A percentile compares a stretch with the other conserved stretches of the same genome.
Conservation (phyloP, 1,139 yeast species). For the Ogataea hybrid region DNA sequence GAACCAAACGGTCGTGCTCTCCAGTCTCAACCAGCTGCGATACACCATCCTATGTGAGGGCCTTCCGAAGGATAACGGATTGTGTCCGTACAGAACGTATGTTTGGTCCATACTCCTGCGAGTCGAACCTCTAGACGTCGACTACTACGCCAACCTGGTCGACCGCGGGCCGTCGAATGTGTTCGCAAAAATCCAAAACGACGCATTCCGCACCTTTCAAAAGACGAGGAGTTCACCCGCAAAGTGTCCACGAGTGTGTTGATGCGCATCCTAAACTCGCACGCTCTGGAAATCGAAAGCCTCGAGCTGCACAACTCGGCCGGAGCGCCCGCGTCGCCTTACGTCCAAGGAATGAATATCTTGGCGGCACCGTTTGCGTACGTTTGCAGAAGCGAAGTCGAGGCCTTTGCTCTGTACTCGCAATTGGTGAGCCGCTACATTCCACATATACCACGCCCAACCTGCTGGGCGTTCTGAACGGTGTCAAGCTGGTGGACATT, state of each 20-base stretch:
- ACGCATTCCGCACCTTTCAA: constrained; percentile 81
- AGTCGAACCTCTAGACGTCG: constrained; percentile 55
- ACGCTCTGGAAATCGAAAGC: constrained; percentile 48
- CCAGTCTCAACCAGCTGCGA: constrained; percentile 75
- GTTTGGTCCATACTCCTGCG: constrained; percentile 90
- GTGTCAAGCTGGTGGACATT: constrained; percentile 63
- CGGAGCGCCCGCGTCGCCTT: constrained; percentile 36
- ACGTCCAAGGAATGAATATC: constrained; percentile 93
- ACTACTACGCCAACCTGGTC: constrained; percentile 54
- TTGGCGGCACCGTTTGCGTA: constrained; percentile 82
- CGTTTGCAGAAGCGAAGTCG: constrained; percentile 78
- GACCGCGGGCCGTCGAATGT: constrained; percentile 54
- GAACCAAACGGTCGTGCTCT: constrained; percentile 61
- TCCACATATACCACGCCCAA: constrained; percentile 80
- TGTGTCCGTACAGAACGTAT: constrained; percentile 67
- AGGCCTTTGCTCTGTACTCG: constrained; percentile 74
- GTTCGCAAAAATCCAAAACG: constrained; percentile 75
- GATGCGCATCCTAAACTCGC: constrained; percentile 68
- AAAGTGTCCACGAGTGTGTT: constrained; percentile 69
- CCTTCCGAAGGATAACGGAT: constrained; percentile 43
- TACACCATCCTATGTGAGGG: constrained; percentile 81
- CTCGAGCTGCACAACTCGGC: constrained; percentile 8
- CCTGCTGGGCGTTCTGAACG: constrained; percentile 81
- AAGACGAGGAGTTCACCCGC: constrained; percentile 63
- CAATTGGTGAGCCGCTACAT: constrained; percentile 57